Evolutionary conservation across 2,329 filamentous ascomycete genomes (phyloP).

Genomic region (Phoma herbarum): DNA sequence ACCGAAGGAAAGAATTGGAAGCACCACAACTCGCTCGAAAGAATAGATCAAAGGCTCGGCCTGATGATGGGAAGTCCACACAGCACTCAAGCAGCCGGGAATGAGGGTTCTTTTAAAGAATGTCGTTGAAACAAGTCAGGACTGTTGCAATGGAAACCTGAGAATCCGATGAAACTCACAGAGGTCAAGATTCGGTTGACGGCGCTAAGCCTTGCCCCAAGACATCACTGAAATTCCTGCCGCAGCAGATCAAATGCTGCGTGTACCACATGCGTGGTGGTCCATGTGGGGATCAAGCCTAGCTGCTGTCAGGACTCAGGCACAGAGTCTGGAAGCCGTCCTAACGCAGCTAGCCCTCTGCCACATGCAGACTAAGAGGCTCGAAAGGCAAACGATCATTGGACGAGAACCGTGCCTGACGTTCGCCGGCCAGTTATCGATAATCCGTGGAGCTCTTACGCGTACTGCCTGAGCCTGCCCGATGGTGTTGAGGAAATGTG

Average conservation of each 20-base stretch:
- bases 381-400: constrained; percentile 28
- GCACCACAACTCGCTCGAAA: constrained; percentile 28
- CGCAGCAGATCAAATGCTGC: constrained; percentile 22
- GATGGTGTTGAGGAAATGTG: constrained; percentile 42
- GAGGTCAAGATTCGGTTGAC: constrained; percentile 19
- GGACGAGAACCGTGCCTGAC: constrained; percentile 25
- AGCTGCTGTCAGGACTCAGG: constrained; percentile 22
- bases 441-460: constrained; percentile 41
- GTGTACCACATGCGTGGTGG: constrained; percentile 25
- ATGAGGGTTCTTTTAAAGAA: constrained; percentile 41
- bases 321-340: constrained; percentile 18
- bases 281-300: constrained; percentile 23
- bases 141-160: constrained; percentile 21
- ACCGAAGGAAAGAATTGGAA: constrained; percentile 29
- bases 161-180: constrained; percentile 25
- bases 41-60: constrained; percentile 41
- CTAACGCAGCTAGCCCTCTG: constrained; percentile 19
- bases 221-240: constrained; percentile 25
- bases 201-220: constrained; percentile 25
- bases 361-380: constrained; percentile 21
- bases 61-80: constrained; percentile 39
- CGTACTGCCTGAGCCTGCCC: constrained; percentile 39
- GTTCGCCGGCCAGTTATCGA: constrained; percentile 29
- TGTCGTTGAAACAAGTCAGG: constrained; percentile 23
- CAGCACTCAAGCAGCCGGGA: constrained; percentile 37